A percentile compares a stretch with the other conserved stretches of the same genome.
These are phyloP conservation scores for Ananas comosus DNA, from an alignment of 176 grass and related monocot species.

Conservation along the genomic window DNA sequence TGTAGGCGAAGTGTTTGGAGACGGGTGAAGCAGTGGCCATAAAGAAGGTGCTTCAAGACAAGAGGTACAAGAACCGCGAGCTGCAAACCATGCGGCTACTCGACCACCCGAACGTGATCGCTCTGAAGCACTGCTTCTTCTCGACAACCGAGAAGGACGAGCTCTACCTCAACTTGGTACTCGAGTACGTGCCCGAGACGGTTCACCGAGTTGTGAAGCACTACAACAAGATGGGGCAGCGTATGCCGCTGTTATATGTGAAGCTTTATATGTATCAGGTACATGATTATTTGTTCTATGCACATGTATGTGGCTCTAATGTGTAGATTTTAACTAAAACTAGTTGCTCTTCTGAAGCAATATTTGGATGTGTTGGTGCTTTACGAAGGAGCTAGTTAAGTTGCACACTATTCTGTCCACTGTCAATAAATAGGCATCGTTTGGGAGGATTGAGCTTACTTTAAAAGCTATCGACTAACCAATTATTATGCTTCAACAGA, in stretches of 20 bases:
- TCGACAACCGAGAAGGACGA: slow-evolving; percentile 19
- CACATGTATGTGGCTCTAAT: too few relatives aligned
- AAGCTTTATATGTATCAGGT: slow-evolving; percentile 20
- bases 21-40: slow-evolving; percentile 24
- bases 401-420: neutral
- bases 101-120: slow-evolving; percentile 15
- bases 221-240: slow-evolving; percentile 16
- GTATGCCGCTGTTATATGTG: slow-evolving; percentile 14
- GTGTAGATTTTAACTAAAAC: too few relatives aligned
- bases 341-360: too few relatives aligned
- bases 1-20: slow-evolving; percentile 14
- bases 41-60: slow-evolving; percentile 25
- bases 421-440: neutral
- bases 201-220: slow-evolving; percentile 3
- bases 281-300: neutral
- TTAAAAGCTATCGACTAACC: neutral
- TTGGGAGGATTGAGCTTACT: neutral
- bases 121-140: slow-evolving; percentile 17
- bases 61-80: slow-evolving; percentile 24
- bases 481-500: slow-evolving; percentile 8
- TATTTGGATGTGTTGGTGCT: too few relatives aligned
- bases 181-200: slow-evolving; percentile 17
- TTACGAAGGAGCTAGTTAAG: too few relatives aligned
- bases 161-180: slow-evolving; percentile 16
- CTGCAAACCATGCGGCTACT: slow-evolving; percentile 21